Conservation (phyloP, 345 rosid genomes). For the Camelina laxa region DNA sequence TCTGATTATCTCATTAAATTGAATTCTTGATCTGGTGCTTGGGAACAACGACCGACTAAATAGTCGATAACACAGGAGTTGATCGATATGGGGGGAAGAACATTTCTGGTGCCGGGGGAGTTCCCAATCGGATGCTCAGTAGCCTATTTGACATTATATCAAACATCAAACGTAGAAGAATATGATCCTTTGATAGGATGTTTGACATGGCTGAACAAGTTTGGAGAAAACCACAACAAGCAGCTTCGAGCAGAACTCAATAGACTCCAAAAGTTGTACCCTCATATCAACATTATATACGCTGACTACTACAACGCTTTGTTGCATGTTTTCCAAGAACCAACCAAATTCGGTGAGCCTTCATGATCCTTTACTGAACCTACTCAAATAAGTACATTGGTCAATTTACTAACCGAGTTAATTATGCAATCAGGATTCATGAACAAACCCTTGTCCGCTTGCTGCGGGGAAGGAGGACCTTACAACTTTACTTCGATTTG, state of each 20-base stretch:
- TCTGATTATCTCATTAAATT: not conserved
- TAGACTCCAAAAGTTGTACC: constrained; percentile 37
- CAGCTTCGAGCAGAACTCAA: constrained; percentile 45
- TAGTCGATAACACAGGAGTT: constrained; percentile 42
- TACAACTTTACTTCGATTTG: constrained; percentile 39
- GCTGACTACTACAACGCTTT: constrained; percentile 50
- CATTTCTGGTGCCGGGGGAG: constrained; percentile 56
- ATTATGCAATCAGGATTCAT: constrained; percentile 41
- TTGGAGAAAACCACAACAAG: constrained; percentile 45
- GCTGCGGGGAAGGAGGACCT: constrained; percentile 51
- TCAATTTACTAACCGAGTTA: not conserved
- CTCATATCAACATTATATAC: constrained; percentile 49
- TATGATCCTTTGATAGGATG: constrained; percentile 53
- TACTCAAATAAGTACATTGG: not conserved
- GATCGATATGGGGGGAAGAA: constrained; percentile 52
- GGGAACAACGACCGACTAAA: too few species aligned
- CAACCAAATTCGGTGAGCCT: constrained; percentile 46
- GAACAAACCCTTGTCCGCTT: constrained; percentile 33
- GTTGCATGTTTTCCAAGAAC: constrained; percentile 33
- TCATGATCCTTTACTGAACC: constrained; percentile 1
- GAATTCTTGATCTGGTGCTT: too few species aligned
- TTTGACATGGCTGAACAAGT: constrained; percentile 51
- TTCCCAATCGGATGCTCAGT: constrained; percentile 51
- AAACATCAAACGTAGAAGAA: constrained; percentile 36
- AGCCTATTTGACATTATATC: constrained; percentile 35